A percentile compares a stretch with the other conserved stretches of the same genome.
Evolutionary conservation across 805 yeast genomes (phyloP).

Genomic region (Candida methanosorbosa): DNA sequence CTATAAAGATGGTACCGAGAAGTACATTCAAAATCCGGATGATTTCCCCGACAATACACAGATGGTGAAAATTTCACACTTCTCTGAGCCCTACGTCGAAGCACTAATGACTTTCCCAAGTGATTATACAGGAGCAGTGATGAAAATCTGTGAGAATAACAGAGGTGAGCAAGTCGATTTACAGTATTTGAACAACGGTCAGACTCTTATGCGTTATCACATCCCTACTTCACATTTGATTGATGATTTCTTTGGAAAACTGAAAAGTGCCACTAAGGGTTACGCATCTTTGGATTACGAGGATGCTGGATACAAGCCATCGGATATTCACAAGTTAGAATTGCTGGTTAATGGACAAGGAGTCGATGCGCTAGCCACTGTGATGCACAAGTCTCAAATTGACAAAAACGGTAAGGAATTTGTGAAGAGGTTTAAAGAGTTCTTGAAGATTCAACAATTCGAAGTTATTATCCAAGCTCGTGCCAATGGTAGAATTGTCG

Average conservation of each 20-base stretch:
- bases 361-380: constrained; percentile 87
- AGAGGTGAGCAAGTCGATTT: constrained; percentile 79
- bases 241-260: constrained; percentile 91
- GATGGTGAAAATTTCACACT: constrained; percentile 33
- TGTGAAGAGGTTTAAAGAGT: constrained; percentile 76
- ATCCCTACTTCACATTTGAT: constrained; percentile 85
- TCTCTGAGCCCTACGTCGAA: constrained; percentile 81
- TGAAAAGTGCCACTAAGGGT: constrained; percentile 84
- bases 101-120: constrained; percentile 87
- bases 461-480: constrained; percentile 91
- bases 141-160: constrained; percentile 75
- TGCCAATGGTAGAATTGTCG: constrained; percentile 70
- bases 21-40: constrained; percentile 79
- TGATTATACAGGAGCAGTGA: constrained; percentile 82
- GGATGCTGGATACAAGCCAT: constrained; percentile 76
- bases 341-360: constrained; percentile 81
- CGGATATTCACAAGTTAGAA: constrained; percentile 82
- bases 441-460: constrained; percentile 71
- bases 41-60: constrained; percentile 68
- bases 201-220: constrained; percentile 70
- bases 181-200: constrained; percentile 70
- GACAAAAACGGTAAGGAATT: constrained; percentile 69
- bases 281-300: constrained; percentile 94
- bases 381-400: constrained; percentile 76
- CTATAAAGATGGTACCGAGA: constrained; percentile 55